Percentiles rank a stretch among this genome's conserved stretches.
Conservation (phyloP, 352 stramenopile species). For the Nothophytophthora sp. region DNA sequence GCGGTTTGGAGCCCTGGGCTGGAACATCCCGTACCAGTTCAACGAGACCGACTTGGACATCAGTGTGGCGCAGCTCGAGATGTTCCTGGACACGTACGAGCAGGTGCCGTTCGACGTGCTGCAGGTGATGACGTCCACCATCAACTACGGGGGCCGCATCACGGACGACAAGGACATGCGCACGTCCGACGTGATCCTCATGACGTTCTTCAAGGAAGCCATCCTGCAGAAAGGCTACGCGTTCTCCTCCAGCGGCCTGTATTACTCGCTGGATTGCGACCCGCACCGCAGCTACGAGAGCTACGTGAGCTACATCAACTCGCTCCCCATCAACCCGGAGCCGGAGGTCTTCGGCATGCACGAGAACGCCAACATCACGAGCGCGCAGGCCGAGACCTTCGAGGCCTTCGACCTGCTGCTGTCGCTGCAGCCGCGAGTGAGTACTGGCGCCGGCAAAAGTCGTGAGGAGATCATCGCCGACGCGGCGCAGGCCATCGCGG, state of each 20-base stretch:
- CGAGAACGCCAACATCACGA: slow-evolving; percentile 95
- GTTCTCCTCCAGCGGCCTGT: slow-evolving; percentile 75
- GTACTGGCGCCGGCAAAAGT: slow-evolving; percentile 70
- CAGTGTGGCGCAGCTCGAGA: slow-evolving; percentile 83
- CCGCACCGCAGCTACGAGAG: slow-evolving; percentile 67
- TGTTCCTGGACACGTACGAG: slow-evolving; percentile 92
- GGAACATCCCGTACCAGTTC: slow-evolving; percentile 98
- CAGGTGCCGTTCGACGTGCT: slow-evolving; percentile 88
- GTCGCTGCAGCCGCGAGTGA: slow-evolving; percentile 86
- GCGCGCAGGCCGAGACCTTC: slow-evolving; percentile 89
- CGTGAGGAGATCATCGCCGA: slow-evolving; percentile 90
- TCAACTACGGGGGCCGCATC: slow-evolving; percentile 95
- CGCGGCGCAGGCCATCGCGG: slow-evolving; percentile 83
- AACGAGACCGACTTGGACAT: slow-evolving; percentile 96
- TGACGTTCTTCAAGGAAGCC: slow-evolving; percentile 88
- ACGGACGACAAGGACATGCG: slow-evolving; percentile 95
- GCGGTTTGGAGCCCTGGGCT: slow-evolving; percentile 94
- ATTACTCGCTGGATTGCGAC: slow-evolving; percentile 69
- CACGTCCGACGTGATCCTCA: slow-evolving; percentile 90
- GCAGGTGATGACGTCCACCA: slow-evolving; percentile 93
- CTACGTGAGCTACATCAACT: slow-evolving; percentile 95
- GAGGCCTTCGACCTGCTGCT: slow-evolving; percentile 88
- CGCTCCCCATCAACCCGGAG: slow-evolving; percentile 89
- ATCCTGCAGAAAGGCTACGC: slow-evolving; percentile 80
- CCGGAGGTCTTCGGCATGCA: slow-evolving; percentile 96